phyloP scores from a whole-genome alignment of 148 eudicot species.

The Chenopodium berlandieri region DNA sequence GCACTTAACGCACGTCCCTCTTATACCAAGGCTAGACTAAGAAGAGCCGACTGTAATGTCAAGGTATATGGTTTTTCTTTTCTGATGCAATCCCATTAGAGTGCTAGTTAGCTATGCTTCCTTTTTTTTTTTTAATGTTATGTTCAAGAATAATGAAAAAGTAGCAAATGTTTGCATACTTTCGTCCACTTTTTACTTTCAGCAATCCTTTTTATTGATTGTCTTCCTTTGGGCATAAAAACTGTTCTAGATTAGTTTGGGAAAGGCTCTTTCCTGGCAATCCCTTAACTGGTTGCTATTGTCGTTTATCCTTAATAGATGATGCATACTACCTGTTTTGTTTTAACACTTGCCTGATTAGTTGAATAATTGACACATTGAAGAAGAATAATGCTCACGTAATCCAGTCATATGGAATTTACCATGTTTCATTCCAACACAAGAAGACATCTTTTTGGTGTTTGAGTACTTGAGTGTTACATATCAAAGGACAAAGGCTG shows the following conservation, averaged over 20 bases:
- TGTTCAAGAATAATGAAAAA: not conserved
- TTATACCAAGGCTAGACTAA: conserved; percentile 72
- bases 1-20: conserved; percentile 72
- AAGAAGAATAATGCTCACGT: not conserved
- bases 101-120: not conserved
- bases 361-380: not conserved
- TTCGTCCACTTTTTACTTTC: not conserved
- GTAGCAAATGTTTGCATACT: not conserved
- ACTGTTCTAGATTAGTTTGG: too few species aligned
- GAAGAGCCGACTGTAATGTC: conserved; percentile 77
- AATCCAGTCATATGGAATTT: not conserved
- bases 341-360: not conserved
- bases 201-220: not conserved
- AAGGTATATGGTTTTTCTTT: conserved; percentile 43
- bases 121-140: not conserved
- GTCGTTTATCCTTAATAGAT: not conserved
- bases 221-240: not conserved
- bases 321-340: too few species aligned
- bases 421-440: not conserved
- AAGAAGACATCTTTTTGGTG: not conserved
- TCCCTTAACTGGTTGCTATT: too few species aligned
- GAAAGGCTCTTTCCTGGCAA: too few species aligned
- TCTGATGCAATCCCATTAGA: not conserved
- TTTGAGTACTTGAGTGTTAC: not conserved
- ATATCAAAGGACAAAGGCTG: not conserved